Conservation (phyloP, 1,284 basidiomycete genomes). For the Microbotryum saponariae region DNA sequence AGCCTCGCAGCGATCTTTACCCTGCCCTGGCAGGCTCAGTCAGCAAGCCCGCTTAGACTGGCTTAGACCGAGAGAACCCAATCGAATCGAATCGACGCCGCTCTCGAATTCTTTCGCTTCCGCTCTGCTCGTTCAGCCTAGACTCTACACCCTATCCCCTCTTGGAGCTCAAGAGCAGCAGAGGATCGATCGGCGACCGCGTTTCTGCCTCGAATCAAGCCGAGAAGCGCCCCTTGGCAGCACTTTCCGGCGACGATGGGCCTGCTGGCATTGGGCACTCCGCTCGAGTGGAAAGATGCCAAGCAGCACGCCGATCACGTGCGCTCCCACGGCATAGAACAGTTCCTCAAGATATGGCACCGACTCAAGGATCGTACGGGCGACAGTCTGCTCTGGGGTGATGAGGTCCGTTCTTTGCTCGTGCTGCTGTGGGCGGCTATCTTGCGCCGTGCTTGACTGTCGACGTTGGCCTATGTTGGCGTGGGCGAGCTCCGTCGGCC, state of each 20-base stretch:
- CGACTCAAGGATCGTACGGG: slow-evolving; percentile 83
- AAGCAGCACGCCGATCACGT: slow-evolving; percentile 84
- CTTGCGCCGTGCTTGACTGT: background rate
- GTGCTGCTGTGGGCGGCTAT: background rate
- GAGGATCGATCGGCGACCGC: too few species aligned
- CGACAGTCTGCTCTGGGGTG: slow-evolving; percentile 95
- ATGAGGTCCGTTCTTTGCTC: slow-evolving; percentile 59
- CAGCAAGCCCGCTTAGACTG: too few species aligned
- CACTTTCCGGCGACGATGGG: slow-evolving; percentile 57
- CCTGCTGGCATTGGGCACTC: slow-evolving; percentile 86
- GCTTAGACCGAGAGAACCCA: too few species aligned
- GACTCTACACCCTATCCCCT: too few species aligned
- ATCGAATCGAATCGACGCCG: too few species aligned
- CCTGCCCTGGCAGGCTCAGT: too few species aligned
- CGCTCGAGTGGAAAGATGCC: slow-evolving; percentile 84
- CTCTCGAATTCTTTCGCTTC: too few species aligned
- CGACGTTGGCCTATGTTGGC: background rate
- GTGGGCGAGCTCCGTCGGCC: background rate
- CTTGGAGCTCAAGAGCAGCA: too few species aligned
- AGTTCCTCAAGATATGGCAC: slow-evolving; percentile 90
- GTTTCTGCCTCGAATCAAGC: too few species aligned
- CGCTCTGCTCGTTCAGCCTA: too few species aligned
- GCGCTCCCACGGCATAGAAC: slow-evolving; percentile 83
- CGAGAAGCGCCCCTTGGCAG: too few species aligned
- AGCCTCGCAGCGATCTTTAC: too few species aligned